Evolutionary conservation across 805 yeast species (phyloP).

Genomic region (Maudiozyma barnettii): DNA sequence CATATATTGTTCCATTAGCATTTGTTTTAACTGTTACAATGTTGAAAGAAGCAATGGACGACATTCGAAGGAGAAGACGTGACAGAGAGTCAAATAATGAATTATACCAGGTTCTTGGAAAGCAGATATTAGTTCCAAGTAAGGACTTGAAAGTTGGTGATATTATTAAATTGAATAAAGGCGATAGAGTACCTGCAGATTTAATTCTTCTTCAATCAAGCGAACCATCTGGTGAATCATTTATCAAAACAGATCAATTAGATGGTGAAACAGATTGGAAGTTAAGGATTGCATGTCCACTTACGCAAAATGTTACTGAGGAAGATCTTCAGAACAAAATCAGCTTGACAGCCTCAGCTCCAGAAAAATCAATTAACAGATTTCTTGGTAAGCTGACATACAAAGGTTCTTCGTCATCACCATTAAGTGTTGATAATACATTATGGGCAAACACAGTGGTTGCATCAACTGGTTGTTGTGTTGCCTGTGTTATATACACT

Average conservation of each 20-base stretch:
- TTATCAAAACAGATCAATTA: slow-evolving; percentile 91
- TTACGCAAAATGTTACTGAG: slow-evolving; percentile 56
- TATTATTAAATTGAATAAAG: slow-evolving; percentile 67
- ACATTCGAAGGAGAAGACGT: slow-evolving; percentile 78
- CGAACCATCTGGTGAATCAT: slow-evolving; percentile 76
- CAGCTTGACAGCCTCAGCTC: slow-evolving; percentile 63
- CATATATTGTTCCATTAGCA: slow-evolving; percentile 88
- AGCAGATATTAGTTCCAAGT: slow-evolving; percentile 37
- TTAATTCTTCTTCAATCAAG: slow-evolving; percentile 75
- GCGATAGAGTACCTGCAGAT: slow-evolving; percentile 89
- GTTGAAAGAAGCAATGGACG: slow-evolving; percentile 94
- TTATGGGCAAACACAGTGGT: slow-evolving; percentile 97
- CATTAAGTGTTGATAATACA: slow-evolving; percentile 80
- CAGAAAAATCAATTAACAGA: slow-evolving; percentile 72
- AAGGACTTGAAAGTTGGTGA: slow-evolving; percentile 78
- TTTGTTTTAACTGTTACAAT: slow-evolving; percentile 89
- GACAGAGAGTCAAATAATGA: slow-evolving; percentile 86
- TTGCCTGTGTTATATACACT: slow-evolving; percentile 83
- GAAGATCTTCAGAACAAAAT: slow-evolving; percentile 41
- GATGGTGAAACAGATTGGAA: slow-evolving; percentile 99
- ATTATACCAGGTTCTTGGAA: slow-evolving; percentile 58
- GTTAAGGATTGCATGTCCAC: slow-evolving; percentile 63
- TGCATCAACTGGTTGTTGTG: slow-evolving; percentile 77
- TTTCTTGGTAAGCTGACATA: slow-evolving; percentile 67
- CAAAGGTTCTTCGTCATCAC: slow-evolving; percentile 45